These are phyloP conservation scores for Oidiodendron maius DNA, from an alignment of 495 filamentous ascomycete genomes.

Conservation along the genomic window DNA sequence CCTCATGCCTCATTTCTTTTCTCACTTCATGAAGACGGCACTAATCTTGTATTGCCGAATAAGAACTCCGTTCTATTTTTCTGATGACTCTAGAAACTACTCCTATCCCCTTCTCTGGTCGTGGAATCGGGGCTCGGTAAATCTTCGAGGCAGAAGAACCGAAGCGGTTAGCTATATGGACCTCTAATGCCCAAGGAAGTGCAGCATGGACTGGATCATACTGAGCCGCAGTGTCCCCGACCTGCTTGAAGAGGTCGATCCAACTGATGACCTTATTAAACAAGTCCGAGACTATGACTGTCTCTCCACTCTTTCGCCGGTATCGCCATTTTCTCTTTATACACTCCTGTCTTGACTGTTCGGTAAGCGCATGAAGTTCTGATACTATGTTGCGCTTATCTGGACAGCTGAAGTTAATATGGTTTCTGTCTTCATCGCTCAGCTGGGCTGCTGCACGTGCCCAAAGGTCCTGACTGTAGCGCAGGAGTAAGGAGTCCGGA, in stretches of 20 bases:
- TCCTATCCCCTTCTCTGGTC: no score
- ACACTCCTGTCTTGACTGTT: constrained; percentile 12
- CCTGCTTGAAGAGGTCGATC: constrained; percentile 30
- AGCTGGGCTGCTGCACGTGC: constrained; percentile 20
- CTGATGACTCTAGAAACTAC: no score
- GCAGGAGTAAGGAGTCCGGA: no score
- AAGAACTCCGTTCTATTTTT: no score
- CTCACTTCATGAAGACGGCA: no score
- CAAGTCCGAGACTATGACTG: constrained; percentile 27
- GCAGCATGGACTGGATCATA: constrained; percentile 34
- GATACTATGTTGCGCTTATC: constrained; percentile 19
- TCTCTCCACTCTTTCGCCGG: constrained; percentile 19
- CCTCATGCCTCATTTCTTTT: no score
- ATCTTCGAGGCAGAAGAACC: no score
- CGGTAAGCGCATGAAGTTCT: background rate
- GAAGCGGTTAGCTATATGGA: no score
- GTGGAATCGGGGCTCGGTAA: no score
- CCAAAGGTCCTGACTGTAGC: constrained; percentile 23
- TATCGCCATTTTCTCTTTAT: constrained; percentile 18
- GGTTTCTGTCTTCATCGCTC: constrained; percentile 18
- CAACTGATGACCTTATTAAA: constrained; percentile 29
- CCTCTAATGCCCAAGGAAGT: constrained; percentile 44
- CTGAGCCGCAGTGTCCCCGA: constrained; percentile 28
- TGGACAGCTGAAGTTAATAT: constrained; percentile 20
- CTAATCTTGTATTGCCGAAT: no score